Base-by-base conservation (phyloP, 805 yeast genomes). In the Pichia cabralensis region DNA sequence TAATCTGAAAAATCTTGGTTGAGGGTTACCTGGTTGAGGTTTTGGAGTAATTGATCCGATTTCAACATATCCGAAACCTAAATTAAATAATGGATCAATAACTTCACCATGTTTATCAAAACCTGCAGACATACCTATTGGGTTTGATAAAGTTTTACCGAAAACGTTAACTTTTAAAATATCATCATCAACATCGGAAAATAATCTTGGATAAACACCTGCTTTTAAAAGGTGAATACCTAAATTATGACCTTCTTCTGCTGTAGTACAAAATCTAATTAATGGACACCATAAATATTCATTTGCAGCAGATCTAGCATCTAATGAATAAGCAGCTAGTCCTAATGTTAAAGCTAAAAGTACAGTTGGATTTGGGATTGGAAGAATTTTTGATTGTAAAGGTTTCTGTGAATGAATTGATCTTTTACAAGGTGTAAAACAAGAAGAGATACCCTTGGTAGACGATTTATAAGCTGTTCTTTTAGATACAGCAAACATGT, bases 61-160 rank as follows among this genome's bases (percentile, higher is more conserved):
- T 58, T 89, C 97, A 44, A 85, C 92, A 55, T 84, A 84, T 12
- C 89, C 75, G 49, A 88, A 88, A 2, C 97, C 97, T 36, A 71
- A 53, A 43, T 76, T 67, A 46, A 79, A 77, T 39, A 89, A 65
- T 0, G 86, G 62, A 47, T 89, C 96, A 45, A 89, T 74, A 15
- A 84, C 95, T 51, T 85, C 94, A 34, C 84, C 97, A 50, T 88
- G 79, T 60, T 89, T 89, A 58, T 89, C 97, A 44, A 89, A 70
- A 10, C 97, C 97, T 18, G 97, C 97, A 32, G 97, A 96, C 48
- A 88, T 68, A 11, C 96, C 96, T 32, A 89, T 64, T 17, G 97
- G 96, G 36, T 79, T 77, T 15, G 68, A 67, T 52, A 89, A 60
- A 0, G 50, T 61, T 36, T 64, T 69, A 8, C 84, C 85, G 53